phyloP scores from a whole-genome alignment of 768 basidiomycete genomes.

The Leccinum subtestaceum region DNA sequence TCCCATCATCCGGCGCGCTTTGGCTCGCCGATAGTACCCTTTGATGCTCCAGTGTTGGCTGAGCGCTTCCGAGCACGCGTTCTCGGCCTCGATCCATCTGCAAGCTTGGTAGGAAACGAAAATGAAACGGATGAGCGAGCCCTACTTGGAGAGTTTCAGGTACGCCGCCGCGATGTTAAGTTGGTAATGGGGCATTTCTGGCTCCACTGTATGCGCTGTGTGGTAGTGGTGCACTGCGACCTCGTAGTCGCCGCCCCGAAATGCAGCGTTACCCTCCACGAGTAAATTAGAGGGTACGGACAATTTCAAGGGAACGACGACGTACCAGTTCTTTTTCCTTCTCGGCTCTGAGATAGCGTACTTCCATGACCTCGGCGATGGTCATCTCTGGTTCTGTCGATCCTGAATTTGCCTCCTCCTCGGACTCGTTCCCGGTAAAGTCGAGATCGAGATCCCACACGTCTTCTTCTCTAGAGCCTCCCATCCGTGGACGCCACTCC shows the following conservation, averaged over 20 bases:
- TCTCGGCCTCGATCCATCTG: slow-evolving; percentile 73
- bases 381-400: slow-evolving; percentile 46
- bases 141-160: slow-evolving; percentile 64
- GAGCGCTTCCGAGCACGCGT: slow-evolving; percentile 64
- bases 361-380: slow-evolving; percentile 72
- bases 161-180: slow-evolving; percentile 75
- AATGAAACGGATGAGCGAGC: slow-evolving; percentile 1
- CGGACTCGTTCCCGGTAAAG: slow-evolving; percentile 54
- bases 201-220: slow-evolving; percentile 59
- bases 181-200: slow-evolving; percentile 73
- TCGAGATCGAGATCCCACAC: slow-evolving; percentile 73
- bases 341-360: slow-evolving; percentile 68
- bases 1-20: slow-evolving; percentile 60
- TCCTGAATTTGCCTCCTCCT: slow-evolving; percentile 44
- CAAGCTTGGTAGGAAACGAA: slow-evolving; percentile 16
- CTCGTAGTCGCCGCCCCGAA: slow-evolving; percentile 58
- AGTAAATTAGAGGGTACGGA: slow-evolving; percentile 5
- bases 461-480: slow-evolving; percentile 75
- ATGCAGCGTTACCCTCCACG: slow-evolving; percentile 63
- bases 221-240: slow-evolving; percentile 58
- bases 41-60: slow-evolving; percentile 66
- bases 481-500: slow-evolving; percentile 68
- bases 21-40: slow-evolving; percentile 67
- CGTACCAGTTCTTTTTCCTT: slow-evolving; percentile 66
- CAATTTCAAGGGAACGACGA: not conserved